Conservation (phyloP, 2,329 filamentous ascomycete species). For the Stromatinia cepivora region DNA sequence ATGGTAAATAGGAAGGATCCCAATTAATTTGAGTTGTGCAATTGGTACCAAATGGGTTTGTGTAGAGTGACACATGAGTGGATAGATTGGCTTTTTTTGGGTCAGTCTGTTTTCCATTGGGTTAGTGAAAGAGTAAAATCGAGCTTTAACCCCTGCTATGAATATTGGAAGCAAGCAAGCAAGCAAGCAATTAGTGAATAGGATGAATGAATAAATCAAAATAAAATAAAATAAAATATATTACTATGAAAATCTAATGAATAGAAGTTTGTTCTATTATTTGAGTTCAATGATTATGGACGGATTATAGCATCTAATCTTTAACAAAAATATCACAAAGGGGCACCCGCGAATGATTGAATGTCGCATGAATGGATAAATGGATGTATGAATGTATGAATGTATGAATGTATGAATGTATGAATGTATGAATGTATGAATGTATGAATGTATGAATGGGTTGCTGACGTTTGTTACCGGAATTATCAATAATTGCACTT, state of each 20-base stretch:
- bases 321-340: neutral
- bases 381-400: too few species aligned
- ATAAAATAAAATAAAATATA: neutral
- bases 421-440: too few species aligned
- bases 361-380: neutral
- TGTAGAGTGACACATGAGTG: constrained; percentile 13
- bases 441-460: neutral
- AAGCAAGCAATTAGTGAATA: too few species aligned
- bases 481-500: neutral
- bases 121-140: neutral
- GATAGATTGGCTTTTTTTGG: neutral
- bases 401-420: neutral
- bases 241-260: neutral
- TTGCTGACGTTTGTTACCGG: neutral
- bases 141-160: neutral
- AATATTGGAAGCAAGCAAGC: neutral
- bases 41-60: constrained; percentile 9
- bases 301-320: neutral
- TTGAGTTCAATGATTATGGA: neutral
- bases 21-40: constrained; percentile 21
- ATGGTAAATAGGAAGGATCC: constrained; percentile 19
- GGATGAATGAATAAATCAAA: neutral
- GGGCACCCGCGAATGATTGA: neutral
- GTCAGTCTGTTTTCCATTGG: neutral
- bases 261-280: neutral